Conservation (phyloP, 2,329 filamentous ascomycete species). For the Tricladium varicosporioides region DNA sequence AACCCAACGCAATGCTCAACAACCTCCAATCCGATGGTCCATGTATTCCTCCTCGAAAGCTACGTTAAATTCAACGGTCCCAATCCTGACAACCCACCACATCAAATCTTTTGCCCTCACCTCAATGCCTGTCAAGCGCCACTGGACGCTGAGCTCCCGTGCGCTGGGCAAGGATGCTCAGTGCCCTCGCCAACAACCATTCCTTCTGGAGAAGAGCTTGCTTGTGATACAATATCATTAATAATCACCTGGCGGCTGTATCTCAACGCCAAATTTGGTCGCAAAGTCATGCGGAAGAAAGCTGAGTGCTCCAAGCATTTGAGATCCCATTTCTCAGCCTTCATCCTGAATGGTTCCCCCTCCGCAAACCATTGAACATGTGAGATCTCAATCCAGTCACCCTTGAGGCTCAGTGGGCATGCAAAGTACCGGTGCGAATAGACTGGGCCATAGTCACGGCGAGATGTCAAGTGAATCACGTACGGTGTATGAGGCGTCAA, state of each 20-base stretch:
- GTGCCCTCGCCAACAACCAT: background rate
- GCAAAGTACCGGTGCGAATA: constrained; percentile 31
- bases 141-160: too few species aligned
- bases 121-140: too few species aligned
- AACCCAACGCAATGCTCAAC: background rate
- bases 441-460: constrained; percentile 27
- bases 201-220: background rate
- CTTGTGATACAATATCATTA: background rate
- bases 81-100: too few species aligned
- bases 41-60: background rate
- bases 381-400: constrained; percentile 28
- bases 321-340: constrained; percentile 30
- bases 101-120: too few species aligned
- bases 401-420: constrained; percentile 20
- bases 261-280: constrained; percentile 24
- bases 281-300: constrained; percentile 28
- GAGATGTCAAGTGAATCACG: constrained; percentile 27
- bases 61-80: too few species aligned
- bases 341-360: constrained; percentile 25
- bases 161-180: background rate
- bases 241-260: background rate
- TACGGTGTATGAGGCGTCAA: constrained; percentile 22
- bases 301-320: constrained; percentile 25
- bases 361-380: constrained; percentile 27
- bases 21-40: background rate